Evolutionary conservation across 1,284 basidiomycete genomes (phyloP).

Genomic region (Austropuccinia psidii): DNA sequence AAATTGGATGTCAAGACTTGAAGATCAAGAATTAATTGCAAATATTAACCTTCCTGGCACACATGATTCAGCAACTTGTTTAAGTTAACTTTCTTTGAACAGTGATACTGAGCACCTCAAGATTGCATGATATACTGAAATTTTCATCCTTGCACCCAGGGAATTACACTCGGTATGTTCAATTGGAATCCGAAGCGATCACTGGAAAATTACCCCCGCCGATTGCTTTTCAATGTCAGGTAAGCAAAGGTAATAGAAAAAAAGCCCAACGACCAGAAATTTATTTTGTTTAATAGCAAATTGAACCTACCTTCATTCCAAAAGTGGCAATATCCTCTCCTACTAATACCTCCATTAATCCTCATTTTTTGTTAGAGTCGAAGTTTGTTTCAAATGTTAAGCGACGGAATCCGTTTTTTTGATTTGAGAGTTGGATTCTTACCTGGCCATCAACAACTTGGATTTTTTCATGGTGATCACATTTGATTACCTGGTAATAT

Average conservation of each 20-base stretch:
- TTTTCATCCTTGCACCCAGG: background rate
- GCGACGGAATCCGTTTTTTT: constrained; percentile 41
- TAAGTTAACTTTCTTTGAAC: background rate
- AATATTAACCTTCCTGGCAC: constrained; percentile 40
- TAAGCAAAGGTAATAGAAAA: background rate
- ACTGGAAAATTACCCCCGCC: constrained; percentile 30
- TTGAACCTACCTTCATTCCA: background rate
- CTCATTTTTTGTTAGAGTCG: constrained; percentile 36
- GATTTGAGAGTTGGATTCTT: constrained; percentile 40
- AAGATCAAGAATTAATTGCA: constrained; percentile 37
- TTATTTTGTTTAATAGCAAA: background rate
- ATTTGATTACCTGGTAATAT: too few relatives aligned
- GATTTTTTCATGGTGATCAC: constrained; percentile 40
- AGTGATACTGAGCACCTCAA: background rate
- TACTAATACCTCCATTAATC: background rate
- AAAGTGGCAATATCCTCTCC: too few relatives aligned
- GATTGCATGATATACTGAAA: background rate
- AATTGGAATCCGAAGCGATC: background rate
- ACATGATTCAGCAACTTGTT: constrained; percentile 40
- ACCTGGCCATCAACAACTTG: constrained; percentile 36
- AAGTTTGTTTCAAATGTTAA: constrained; percentile 41
- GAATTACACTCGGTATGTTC: constrained; percentile 23
- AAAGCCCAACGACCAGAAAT: background rate
- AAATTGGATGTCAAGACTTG: constrained; percentile 39
- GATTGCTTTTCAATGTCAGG: constrained; percentile 27